Conservation (phyloP, 805 yeast species). For the Dipodascus albidus region DNA sequence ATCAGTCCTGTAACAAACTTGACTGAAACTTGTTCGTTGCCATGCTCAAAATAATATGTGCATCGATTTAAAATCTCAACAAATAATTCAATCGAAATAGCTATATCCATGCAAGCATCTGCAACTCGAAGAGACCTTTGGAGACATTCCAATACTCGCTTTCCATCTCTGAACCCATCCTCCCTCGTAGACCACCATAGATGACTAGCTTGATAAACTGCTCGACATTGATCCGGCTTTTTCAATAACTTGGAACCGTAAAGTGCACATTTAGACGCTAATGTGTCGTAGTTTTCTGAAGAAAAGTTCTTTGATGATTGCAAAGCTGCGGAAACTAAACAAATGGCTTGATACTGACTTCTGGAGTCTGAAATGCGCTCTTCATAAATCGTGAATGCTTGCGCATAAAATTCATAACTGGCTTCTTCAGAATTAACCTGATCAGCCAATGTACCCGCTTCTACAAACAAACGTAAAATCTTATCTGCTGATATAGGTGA, state of each 20-base stretch:
- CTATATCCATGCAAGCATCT: slow-evolving; percentile 81
- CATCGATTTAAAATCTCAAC: slow-evolving; percentile 84
- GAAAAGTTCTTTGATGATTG: slow-evolving; percentile 42
- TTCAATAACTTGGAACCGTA: slow-evolving; percentile 81
- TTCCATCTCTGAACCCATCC: slow-evolving; percentile 40
- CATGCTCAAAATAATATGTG: slow-evolving; percentile 74
- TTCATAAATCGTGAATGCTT: slow-evolving; percentile 78
- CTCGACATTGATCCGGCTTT: slow-evolving; percentile 90
- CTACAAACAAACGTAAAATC: slow-evolving; percentile 37
- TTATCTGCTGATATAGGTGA: slow-evolving; percentile 22
- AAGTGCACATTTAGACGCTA: slow-evolving; percentile 75
- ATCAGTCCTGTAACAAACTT: slow-evolving; percentile 78
- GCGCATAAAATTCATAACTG: slow-evolving; percentile 79
- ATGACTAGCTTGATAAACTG: slow-evolving; percentile 80
- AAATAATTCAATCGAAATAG: slow-evolving; percentile 67
- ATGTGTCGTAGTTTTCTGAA: slow-evolving; percentile 62
- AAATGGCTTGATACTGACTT: slow-evolving; percentile 41
- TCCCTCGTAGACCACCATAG: slow-evolving; percentile 84
- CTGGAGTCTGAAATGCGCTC: slow-evolving; percentile 43
- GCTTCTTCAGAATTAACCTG: slow-evolving; percentile 60
- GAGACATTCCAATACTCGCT: slow-evolving; percentile 80
- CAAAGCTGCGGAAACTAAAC: slow-evolving; percentile 38
- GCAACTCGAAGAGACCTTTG: slow-evolving; percentile 84
- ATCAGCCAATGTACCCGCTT: slow-evolving; percentile 70
- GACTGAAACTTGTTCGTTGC: slow-evolving; percentile 54